phyloP scores from a whole-genome alignment of 1,139 yeast species.

The Pichia inconspicua region DNA sequence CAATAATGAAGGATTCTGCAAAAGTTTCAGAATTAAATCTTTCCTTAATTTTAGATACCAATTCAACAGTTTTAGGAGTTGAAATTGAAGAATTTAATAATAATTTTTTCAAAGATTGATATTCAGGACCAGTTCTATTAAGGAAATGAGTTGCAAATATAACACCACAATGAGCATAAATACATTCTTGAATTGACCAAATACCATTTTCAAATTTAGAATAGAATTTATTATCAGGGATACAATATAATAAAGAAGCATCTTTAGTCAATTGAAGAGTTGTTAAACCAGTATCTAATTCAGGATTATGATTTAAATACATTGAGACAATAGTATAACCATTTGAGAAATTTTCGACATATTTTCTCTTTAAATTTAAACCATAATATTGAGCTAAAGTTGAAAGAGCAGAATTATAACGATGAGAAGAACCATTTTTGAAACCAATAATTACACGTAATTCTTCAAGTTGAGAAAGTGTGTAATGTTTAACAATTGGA shows the following conservation, averaged over 20 bases:
- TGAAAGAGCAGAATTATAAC: slow-evolving; percentile 81
- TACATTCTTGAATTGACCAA: slow-evolving; percentile 86
- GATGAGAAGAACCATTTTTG: slow-evolving; percentile 75
- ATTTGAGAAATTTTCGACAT: slow-evolving; percentile 88
- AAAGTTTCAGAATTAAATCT: slow-evolving; percentile 90
- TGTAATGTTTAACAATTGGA: slow-evolving; percentile 85
- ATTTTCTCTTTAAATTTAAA: slow-evolving; percentile 77
- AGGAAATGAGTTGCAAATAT: slow-evolving; percentile 90
- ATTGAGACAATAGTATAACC: slow-evolving; percentile 82
- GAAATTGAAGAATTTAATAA: slow-evolving; percentile 38
- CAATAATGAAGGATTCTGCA: slow-evolving; percentile 76
- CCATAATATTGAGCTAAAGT: slow-evolving; percentile 88
- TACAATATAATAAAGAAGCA: slow-evolving; percentile 84
- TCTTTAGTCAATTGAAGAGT: slow-evolving; percentile 90
- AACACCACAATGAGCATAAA: slow-evolving; percentile 90
- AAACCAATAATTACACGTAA: slow-evolving; percentile 85
- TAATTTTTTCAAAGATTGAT: slow-evolving; percentile 56
- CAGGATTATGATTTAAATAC: slow-evolving; percentile 54
- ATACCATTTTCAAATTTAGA: slow-evolving; percentile 66
- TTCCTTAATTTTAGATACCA: slow-evolving; percentile 73
- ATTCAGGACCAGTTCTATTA: slow-evolving; percentile 90
- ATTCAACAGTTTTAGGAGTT: slow-evolving; percentile 62
- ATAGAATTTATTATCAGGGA: slow-evolving; percentile 82
- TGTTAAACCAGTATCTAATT: slow-evolving; percentile 53
- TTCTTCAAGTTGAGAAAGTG: slow-evolving; percentile 70